A percentile compares a stretch with the other conserved stretches of the same genome.
Evolutionary conservation across 768 basidiomycete genomes (phyloP).

Genomic region (Podaxis carcinomalis): DNA sequence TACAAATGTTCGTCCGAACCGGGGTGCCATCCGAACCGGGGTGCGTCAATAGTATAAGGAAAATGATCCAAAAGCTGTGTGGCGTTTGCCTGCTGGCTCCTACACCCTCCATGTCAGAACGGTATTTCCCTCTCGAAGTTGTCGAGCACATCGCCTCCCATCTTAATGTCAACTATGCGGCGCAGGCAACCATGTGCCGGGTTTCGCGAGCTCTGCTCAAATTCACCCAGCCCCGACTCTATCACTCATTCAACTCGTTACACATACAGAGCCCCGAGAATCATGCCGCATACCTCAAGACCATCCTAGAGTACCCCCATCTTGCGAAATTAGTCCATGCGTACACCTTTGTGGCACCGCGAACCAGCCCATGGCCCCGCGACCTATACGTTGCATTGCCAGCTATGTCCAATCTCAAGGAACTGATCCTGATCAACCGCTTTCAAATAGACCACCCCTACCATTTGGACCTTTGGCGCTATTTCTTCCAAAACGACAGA

Average conservation of each 20-base stretch:
- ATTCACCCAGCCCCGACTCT: conserved; percentile 1
- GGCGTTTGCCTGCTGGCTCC: neutral
- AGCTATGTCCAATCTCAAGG: neutral
- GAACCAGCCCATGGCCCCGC: neutral
- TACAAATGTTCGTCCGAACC: too few relatives aligned
- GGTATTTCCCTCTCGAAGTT: neutral
- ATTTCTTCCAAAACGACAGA: neutral
- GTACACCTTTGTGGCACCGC: neutral
- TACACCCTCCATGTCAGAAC: neutral
- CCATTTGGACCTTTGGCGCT: neutral
- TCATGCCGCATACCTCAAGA: neutral
- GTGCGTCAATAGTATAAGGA: too few relatives aligned
- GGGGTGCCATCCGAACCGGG: too few relatives aligned
- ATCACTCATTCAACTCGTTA: neutral
- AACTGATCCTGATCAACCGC: conserved; percentile 1
- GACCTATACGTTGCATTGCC: neutral
- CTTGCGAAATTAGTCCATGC: neutral
- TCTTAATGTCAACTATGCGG: neutral
- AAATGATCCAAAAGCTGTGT: too few relatives aligned
- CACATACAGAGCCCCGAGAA: neutral
- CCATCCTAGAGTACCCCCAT: neutral
- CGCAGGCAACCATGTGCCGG: neutral
- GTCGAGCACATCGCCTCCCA: neutral
- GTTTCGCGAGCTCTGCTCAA: neutral
- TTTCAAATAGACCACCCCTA: neutral